Conservation (phyloP, 2,329 filamentous ascomycete genomes). For the Trichoderma sp. region DNA sequence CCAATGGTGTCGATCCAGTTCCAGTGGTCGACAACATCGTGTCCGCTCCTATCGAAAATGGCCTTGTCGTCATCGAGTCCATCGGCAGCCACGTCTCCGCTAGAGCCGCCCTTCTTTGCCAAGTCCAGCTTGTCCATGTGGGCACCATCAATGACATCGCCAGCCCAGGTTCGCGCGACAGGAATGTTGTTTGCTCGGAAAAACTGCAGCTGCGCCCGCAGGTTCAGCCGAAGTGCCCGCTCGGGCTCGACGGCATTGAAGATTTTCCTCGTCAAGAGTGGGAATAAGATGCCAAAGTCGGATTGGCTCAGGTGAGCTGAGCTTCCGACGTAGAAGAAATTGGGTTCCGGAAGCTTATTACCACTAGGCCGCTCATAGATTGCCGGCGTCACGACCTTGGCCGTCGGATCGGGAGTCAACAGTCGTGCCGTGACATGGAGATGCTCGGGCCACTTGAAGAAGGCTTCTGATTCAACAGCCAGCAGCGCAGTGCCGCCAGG, state of each 20-base stretch:
- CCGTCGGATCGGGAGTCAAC: conserved; percentile 55
- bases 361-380: conserved; percentile 43
- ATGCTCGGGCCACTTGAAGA: conserved; percentile 74
- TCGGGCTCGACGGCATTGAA: conserved; percentile 58
- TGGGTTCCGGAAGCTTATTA: conserved; percentile 49
- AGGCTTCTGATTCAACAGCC: conserved; percentile 71
- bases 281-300: conserved; percentile 81
- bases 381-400: conserved; percentile 39
- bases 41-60: conserved; percentile 47
- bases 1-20: conserved; percentile 52
- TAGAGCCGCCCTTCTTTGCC: conserved; percentile 21
- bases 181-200: conserved; percentile 49
- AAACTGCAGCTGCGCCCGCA: conserved; percentile 56
- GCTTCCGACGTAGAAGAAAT: conserved; percentile 69
- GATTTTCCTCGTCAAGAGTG: conserved; percentile 60
- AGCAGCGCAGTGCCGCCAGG: conserved; percentile 60
- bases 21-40: conserved; percentile 46
- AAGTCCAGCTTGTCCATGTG: conserved; percentile 37
- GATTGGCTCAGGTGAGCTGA: conserved; percentile 81
- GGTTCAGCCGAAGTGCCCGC: conserved; percentile 56
- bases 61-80: conserved; percentile 47
- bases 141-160: conserved; percentile 49
- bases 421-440: conserved; percentile 65
- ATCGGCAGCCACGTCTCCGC: conserved; percentile 27
- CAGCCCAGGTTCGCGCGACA: conserved; percentile 48